Base-by-base conservation (phyloP, 768 basidiomycete genomes). In the Phanerodontia chrysosporium region DNA sequence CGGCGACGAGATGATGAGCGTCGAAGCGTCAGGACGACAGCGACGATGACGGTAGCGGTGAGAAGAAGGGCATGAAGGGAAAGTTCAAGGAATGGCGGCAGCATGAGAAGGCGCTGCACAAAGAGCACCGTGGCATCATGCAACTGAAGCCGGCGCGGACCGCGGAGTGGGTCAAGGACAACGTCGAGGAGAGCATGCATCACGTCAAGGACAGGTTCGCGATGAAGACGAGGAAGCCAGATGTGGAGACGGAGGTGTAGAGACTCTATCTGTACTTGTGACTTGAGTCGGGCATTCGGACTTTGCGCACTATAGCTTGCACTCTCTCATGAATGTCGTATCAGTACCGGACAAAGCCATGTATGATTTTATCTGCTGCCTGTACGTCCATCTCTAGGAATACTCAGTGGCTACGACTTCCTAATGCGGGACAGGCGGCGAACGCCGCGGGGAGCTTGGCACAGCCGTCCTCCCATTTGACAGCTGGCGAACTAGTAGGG, bases 91-190 rank as follows among this genome's bases (percentile, higher is more conserved):
- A 78, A n/a, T 80, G 74, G 69, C 72, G 72, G 59, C 70, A 75
- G 63, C 72, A 74, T 51, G 73, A 79, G 62, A 72, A 72, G 42
- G 76, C 80, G 63, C 66, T 81, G 58, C 78, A 80, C 64, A 69
- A 75, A 49, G 80, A 83, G 64, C 80, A 88, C 65, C 78, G 82
- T 4, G 85, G 86, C 1, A 68, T 88, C 49, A 84, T 86, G 82
- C 85, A 86, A 69, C 79, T 80, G 70, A 79, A 80, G 61, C 77
- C 76, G 7, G 76, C 75, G 56, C 73, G 86, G 56, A 85, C 84
- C 18, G 73, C 83, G 27, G 78, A 77, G 48, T 84, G 82, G 79
- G 64, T 83, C 46, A 83, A 80, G 58, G 78, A 80, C 63, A 78
- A 76, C 35, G 67, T 83, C 1, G 79, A 82, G 61, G 72, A 77